Conservation (phyloP, 225 moss, liverwort and hornwort species). For the Polytrichum formosum region DNA sequence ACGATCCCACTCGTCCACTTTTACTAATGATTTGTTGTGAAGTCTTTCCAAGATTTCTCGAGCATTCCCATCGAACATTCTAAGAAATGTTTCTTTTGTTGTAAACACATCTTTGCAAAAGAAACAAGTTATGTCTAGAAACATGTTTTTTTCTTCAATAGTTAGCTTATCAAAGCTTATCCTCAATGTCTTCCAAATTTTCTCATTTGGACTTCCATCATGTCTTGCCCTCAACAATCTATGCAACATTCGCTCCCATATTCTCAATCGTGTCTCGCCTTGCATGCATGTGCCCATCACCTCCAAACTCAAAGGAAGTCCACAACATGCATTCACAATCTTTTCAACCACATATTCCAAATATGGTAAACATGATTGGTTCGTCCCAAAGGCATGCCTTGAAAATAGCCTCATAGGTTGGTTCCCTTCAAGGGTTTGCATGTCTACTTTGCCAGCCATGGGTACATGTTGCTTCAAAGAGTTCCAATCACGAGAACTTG, state of each 20-base stretch:
- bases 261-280: not conserved
- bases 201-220: conserved; percentile 7
- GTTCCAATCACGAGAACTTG: not conserved
- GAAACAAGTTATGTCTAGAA: conserved; percentile 5
- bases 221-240: not conserved
- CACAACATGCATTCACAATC: conserved; percentile 6
- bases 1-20: not conserved
- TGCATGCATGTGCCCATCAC: not conserved
- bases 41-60: not conserved
- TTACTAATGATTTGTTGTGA: conserved; percentile 1
- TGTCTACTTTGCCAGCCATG: conserved; percentile 1
- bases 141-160: not conserved
- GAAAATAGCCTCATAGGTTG: conserved; percentile 3
- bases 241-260: conserved; percentile 1
- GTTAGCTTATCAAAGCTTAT: conserved; percentile 6
- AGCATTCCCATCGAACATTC: not conserved
- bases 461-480: not conserved
- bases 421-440: not conserved
- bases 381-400: not conserved
- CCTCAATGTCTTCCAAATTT: conserved; percentile 5
- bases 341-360: not conserved
- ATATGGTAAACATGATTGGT: not conserved
- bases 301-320: conserved; percentile 13
- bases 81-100: not conserved
- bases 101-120: not conserved